These are phyloP conservation scores for Clavispora phyllophila DNA, from an alignment of 805 yeast species.

Conservation along the genomic window DNA sequence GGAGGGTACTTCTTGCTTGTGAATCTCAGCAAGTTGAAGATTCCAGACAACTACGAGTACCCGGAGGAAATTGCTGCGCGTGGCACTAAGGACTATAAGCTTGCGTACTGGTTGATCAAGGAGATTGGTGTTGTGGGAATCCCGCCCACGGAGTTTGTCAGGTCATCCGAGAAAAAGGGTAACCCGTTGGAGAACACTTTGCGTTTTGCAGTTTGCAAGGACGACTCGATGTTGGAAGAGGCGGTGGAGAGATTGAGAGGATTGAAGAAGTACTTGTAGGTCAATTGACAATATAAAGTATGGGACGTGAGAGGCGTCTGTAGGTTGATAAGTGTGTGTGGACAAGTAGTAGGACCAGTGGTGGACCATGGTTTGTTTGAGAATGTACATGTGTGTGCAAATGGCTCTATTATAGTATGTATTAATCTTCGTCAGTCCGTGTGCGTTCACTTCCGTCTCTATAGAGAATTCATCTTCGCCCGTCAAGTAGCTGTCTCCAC, in stretches of 20 bases:
- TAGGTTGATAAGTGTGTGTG: too few relatives aligned
- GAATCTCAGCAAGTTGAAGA: constrained; percentile 73
- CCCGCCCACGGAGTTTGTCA: constrained; percentile 94
- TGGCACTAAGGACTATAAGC: constrained; percentile 75
- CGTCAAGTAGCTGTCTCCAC: too few relatives aligned
- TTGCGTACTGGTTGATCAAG: constrained; percentile 88
- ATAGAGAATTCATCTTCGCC: too few relatives aligned
- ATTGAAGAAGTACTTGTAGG: constrained; percentile 54
- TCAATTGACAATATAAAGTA: background rate
- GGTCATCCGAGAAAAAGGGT: constrained; percentile 54
- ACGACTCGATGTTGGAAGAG: constrained; percentile 69
- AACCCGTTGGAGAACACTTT: constrained; percentile 76
- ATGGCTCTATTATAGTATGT: too few relatives aligned
- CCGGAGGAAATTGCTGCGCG: constrained; percentile 65
- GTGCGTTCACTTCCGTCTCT: too few relatives aligned
- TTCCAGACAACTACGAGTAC: constrained; percentile 67
- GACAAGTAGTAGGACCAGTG: too few relatives aligned
- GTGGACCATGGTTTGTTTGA: too few relatives aligned
- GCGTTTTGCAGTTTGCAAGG: constrained; percentile 96
- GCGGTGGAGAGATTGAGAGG: constrained; percentile 74
- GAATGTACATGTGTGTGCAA: too few relatives aligned
- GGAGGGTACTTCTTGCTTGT: constrained; percentile 94
- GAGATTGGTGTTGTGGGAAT: constrained; percentile 94
- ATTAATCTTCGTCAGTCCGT: too few relatives aligned
- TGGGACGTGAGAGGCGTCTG: background rate